Base-by-base conservation (phyloP, 208 protist species). In the Trypanosoma melophagium region DNA sequence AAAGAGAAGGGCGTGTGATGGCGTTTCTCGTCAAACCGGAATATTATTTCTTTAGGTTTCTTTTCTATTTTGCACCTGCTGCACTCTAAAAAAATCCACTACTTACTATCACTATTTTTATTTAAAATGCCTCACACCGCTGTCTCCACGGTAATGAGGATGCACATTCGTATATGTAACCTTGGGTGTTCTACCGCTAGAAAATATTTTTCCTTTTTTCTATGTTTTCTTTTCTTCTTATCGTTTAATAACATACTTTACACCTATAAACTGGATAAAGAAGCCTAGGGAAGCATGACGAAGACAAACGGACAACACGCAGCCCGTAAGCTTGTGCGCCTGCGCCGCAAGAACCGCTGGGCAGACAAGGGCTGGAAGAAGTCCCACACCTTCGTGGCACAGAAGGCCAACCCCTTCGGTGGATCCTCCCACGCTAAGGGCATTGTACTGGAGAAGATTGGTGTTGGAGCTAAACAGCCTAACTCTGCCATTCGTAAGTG, bases 401-500 rank as follows among this genome's bases (percentile, higher is more conserved):
- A 97, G 75, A 99, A 99, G 89, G 90, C 96, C 67, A 98, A 99
- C 80, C 98, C 98, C 50, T 99, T 99, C 83, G 92, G 87, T 68
- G 98, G 98, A 63, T 94, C 98, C 47, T 99, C 98, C 24, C 97
- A 99, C 90, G 98, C 97, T 57, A 99, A 99, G 86, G 99, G 98
- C 54, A 99, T 99, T 65, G 98, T 99, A 41, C 76, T 99, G 64
- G 98, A 99, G 92, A 99, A 99, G 93, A 95, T 99, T 72, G 99
- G 98, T 81, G 98, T 99, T 83, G 98, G 99, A 80, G 95, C 98
- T 57, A 99, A 99, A 87, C 99, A 99, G 97, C 99, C 99, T 76
- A 99, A 99, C 98, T 99, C 99, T 77, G 99, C 99, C 63, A 99
- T 99, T 81, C 98, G 99, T 94, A 99, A 99, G 91, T 99, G 98